Evolutionary conservation across 768 basidiomycete genomes (phyloP).

Genomic region (Tephrocybe rancida): DNA sequence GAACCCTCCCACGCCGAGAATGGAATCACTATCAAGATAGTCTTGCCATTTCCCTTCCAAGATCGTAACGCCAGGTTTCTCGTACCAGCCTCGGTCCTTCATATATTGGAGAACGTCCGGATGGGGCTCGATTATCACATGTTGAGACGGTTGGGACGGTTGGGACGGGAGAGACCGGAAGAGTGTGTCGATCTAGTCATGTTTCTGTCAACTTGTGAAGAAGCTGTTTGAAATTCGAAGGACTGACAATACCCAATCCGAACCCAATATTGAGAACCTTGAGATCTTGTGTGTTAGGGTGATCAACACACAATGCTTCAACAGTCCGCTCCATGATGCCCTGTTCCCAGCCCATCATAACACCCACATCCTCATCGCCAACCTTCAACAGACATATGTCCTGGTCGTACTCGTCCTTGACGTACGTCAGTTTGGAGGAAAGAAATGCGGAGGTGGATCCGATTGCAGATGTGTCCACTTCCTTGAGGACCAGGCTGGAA

Average conservation of each 20-base stretch:
- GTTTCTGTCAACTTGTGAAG: not conserved
- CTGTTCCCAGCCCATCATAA: constrained; percentile 99
- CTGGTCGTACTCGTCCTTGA: constrained; percentile 71
- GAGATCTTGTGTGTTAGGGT: constrained; percentile 51
- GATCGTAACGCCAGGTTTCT: constrained; percentile 74
- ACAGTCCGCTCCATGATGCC: constrained; percentile 88
- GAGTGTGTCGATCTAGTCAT: constrained; percentile 73
- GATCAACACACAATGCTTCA: constrained; percentile 53
- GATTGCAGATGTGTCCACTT: constrained; percentile 56
- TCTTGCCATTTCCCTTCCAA: constrained; percentile 96
- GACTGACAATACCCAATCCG: constrained; percentile 85
- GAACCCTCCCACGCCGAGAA: constrained; percentile 73
- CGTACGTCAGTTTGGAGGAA: constrained; percentile 66
- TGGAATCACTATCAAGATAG: constrained; percentile 58
- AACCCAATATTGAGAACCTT: constrained; percentile 91
- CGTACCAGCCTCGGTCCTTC: constrained; percentile 75
- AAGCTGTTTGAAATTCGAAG: constrained; percentile 1
- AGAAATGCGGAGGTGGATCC: constrained; percentile 74
- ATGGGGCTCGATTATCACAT: constrained; percentile 95
- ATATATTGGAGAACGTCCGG: constrained; percentile 88
- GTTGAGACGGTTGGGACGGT: constrained; percentile 67
- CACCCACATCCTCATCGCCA: constrained; percentile 81
- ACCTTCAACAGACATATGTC: constrained; percentile 76
- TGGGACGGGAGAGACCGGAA: constrained; percentile 66
- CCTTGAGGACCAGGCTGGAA: constrained; percentile 43